Evolutionary conservation across 345 rosid genomes (phyloP).

Genomic region (Cochlearia excelsa): DNA sequence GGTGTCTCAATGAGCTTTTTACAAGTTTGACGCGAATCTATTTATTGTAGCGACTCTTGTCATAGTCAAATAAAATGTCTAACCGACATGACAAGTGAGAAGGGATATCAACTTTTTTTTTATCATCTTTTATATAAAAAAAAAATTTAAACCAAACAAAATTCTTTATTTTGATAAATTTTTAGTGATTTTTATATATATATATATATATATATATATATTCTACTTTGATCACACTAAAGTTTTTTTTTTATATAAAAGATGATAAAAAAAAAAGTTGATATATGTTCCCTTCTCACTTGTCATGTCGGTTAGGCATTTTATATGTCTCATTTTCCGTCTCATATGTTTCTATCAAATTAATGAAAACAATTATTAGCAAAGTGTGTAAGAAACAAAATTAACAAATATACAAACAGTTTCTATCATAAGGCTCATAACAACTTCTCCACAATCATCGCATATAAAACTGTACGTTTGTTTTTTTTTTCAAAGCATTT

Average conservation of each 20-base stretch:
- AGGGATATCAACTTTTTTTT: slow-evolving; percentile 28
- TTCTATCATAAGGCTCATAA: slow-evolving; percentile 15
- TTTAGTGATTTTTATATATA: no score
- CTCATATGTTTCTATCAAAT: slow-evolving; percentile 9
- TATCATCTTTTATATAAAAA: no score
- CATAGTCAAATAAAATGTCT: slow-evolving; percentile 19
- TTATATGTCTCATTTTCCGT: slow-evolving; percentile 12
- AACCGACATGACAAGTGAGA: slow-evolving; percentile 37
- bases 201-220: no score
- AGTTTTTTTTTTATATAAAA: no score
- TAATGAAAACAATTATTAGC: slow-evolving; percentile 23
- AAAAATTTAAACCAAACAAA: no score
- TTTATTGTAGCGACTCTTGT: no score
- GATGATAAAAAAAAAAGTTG: slow-evolving; percentile 10
- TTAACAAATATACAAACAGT: background rate
- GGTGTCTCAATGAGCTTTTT: no score
- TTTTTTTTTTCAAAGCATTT: background rate
- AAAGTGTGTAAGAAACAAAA: background rate
- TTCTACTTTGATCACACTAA: no score
- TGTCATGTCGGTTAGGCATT: slow-evolving; percentile 36
- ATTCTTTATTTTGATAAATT: no score
- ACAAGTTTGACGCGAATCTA: no score
- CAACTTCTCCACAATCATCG: slow-evolving; percentile 32
- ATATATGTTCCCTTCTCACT: slow-evolving; percentile 31
- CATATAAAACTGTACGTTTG: slow-evolving; percentile 5